These are phyloP conservation scores for Fusarium buxicola DNA, from an alignment of 2,329 filamentous ascomycete species.

Conservation along the genomic window DNA sequence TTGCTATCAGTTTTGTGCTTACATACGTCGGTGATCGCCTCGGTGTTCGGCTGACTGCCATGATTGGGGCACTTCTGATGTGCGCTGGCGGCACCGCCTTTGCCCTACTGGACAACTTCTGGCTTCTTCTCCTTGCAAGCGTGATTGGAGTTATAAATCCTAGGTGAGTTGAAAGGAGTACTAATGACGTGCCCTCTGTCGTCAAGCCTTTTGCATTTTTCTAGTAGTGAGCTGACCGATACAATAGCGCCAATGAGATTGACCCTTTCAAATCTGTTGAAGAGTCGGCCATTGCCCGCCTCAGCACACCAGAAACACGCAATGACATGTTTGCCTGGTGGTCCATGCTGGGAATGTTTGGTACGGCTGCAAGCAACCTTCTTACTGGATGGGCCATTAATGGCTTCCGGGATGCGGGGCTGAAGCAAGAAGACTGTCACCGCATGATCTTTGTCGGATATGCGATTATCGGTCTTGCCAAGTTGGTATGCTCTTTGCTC, in stretches of 20 bases:
- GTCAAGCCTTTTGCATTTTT: not conserved
- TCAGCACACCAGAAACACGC: constrained; percentile 36
- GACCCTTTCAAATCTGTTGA: constrained; percentile 43
- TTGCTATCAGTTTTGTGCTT: constrained; percentile 41
- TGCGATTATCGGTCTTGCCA: constrained; percentile 27
- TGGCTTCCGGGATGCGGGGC: constrained; percentile 15
- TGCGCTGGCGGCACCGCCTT: constrained; percentile 30
- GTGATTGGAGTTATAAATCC: constrained; percentile 39
- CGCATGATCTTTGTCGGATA: constrained; percentile 37
- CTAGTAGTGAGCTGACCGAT: not conserved
- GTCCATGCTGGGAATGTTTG: constrained; percentile 42
- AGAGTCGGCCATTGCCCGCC: constrained; percentile 36
- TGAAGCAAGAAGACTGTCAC: constrained; percentile 21
- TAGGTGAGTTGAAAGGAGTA: constrained; percentile 11
- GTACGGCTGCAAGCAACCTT: constrained; percentile 37
- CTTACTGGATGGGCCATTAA: constrained; percentile 37
- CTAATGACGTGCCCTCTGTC: not conserved
- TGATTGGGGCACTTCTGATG: constrained; percentile 34
- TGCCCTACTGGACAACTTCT: constrained; percentile 36
- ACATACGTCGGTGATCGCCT: constrained; percentile 37
- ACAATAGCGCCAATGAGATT: constrained; percentile 38
- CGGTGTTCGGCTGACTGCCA: constrained; percentile 27
- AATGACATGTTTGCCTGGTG: constrained; percentile 43
- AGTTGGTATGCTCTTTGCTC: constrained; percentile 28
- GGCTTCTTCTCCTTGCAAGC: constrained; percentile 33